A percentile compares a stretch with the other conserved stretches of the same genome.
These are phyloP conservation scores for Psilocybe cyanescens DNA, from an alignment of 768 basidiomycete genomes.

Conservation along the genomic window DNA sequence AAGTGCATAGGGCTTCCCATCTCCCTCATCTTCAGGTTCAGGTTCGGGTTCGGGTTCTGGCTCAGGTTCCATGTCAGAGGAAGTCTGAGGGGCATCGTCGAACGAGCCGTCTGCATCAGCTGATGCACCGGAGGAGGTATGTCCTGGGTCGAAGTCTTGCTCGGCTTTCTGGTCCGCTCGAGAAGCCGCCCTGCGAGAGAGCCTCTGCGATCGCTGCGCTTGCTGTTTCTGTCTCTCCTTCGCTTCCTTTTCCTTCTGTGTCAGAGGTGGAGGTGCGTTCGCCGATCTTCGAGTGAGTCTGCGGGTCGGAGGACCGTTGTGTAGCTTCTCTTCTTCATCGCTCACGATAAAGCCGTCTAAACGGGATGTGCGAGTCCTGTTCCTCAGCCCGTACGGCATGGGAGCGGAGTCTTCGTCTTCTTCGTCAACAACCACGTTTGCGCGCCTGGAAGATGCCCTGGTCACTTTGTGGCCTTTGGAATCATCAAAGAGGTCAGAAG, in stretches of 20 bases:
- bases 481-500: constrained; percentile 30
- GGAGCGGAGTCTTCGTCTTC: constrained; percentile 30
- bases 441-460: constrained; percentile 15
- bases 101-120: constrained; percentile 61
- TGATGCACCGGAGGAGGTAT: constrained; percentile 51
- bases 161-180: constrained; percentile 38
- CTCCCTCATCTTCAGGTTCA: constrained; percentile 50
- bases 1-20: constrained; percentile 66
- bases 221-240: constrained; percentile 17
- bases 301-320: constrained; percentile 37
- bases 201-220: constrained; percentile 30
- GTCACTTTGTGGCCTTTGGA: constrained; percentile 28
- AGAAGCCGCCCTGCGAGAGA: constrained; percentile 30
- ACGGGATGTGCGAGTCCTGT: constrained; percentile 2
- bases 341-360: constrained; percentile 33
- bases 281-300: constrained; percentile 4
- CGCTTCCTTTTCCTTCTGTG: constrained; percentile 14
- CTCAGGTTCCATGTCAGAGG: constrained; percentile 46
- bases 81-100: constrained; percentile 55
- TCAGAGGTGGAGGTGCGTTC: constrained; percentile 6
- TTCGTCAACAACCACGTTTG: constrained; percentile 23
- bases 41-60: constrained; percentile 49
- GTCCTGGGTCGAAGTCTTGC: constrained; percentile 41
- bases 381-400: constrained; percentile 8
- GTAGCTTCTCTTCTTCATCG: constrained; percentile 47